phyloP scores from a whole-genome alignment of 164 flowering plant genomes.

The Umbilicus rupestris region DNA sequence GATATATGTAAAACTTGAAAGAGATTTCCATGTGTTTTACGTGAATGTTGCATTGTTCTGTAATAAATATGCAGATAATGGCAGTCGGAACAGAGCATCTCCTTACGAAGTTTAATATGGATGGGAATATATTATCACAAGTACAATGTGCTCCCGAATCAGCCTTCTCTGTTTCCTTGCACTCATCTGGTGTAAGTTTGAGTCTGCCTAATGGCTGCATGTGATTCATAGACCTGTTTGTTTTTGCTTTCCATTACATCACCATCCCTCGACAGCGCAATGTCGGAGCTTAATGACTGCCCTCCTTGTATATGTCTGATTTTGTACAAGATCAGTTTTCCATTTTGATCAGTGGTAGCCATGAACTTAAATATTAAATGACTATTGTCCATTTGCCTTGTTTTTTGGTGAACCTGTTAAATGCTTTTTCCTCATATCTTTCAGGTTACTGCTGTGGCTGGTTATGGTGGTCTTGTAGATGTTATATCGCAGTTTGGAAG shows the following conservation, averaged over 20 bases:
- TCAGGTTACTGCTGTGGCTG: constrained; percentile 83
- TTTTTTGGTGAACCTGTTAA: neutral
- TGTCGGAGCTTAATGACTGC: neutral
- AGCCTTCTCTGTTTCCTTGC: constrained; percentile 71
- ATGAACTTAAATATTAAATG: neutral
- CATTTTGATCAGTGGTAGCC: neutral
- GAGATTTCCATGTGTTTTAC: neutral
- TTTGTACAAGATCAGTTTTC: neutral
- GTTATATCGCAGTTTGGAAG: constrained; percentile 87
- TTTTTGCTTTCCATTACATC: neutral
- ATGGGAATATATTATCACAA: constrained; percentile 69
- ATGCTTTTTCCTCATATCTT: constrained; percentile 1
- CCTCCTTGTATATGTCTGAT: neutral
- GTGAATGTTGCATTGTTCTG: constrained; percentile 1
- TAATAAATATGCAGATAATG: constrained; percentile 49
- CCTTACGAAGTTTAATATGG: constrained; percentile 63
- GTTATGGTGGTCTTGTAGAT: constrained; percentile 89
- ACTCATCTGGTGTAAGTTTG: constrained; percentile 75
- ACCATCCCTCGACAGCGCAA: neutral
- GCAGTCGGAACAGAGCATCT: constrained; percentile 84
- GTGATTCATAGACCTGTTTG: neutral
- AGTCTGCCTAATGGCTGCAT: neutral
- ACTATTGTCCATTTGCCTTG: neutral
- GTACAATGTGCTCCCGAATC: constrained; percentile 86
- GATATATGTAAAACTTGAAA: neutral